Evolutionary conservation across 192 early-diverging fungal genomes (phyloP), one percentile per base, ranked within the genome.

Genomic region (Diversispora eburnea): DNA sequence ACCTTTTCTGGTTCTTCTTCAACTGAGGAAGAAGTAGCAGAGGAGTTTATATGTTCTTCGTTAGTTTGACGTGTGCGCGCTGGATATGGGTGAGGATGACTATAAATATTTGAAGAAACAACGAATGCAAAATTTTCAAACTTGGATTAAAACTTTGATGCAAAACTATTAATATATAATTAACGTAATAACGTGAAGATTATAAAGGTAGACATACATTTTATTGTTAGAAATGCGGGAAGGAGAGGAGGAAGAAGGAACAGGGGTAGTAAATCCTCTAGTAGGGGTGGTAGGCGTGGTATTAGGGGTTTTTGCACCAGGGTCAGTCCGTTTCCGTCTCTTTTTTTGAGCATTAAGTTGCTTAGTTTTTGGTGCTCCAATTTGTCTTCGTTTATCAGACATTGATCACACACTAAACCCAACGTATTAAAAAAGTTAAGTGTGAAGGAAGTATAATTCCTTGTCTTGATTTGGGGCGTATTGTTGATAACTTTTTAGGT

Each of bases 321-420:
- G 22, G 1, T 72, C 70, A 62, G 55, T 62, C n/a, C 59, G 51
- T 48, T 58, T 22, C 47, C 70, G 70, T 49, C 64, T 64, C 63
- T 74, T 74, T 45, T 74, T 74, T 47, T 74, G 73, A 17, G 63
- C 73, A 49, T 19, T 57, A 52, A 13, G 13, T 74, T 67, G 61
- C 62, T 74, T 74, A 5, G 73, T 48, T 55, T 66, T 74, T 52
- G 62, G 41, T n/a, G 47, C 25, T 49, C n/a, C 51, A 39, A 39
- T 49, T 57, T 74, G 73, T 39, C 73, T 54, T 41, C 57, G 57
- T 74, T 74, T 67, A 74, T 74, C 70, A 22, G 70, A 72, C 70
- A 72, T 72, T 54, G 48, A 47, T 45, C 42, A 33, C 61, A 46
- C 42, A 54, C 61, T 8, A 8, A 20, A n/a, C 61, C 25, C 61